Conservation (phyloP, 306 rosid species). For the Fagus sylvatica region DNA sequence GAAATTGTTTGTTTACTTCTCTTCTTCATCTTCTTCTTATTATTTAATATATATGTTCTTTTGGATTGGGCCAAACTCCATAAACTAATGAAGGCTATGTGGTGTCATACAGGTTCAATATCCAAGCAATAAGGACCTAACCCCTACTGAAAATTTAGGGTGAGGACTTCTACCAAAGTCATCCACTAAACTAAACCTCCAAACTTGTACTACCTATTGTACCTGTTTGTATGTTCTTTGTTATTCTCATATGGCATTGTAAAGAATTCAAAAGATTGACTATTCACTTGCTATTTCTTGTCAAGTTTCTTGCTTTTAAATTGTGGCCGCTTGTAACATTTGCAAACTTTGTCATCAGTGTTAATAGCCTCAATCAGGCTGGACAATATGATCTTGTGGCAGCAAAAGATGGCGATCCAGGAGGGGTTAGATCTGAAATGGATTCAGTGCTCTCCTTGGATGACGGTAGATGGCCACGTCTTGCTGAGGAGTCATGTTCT, state of each 20-base stretch:
- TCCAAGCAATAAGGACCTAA: conserved; percentile 74
- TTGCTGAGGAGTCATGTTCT: conserved; percentile 54
- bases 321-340: conserved; percentile 35
- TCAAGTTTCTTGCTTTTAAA: conserved; percentile 20
- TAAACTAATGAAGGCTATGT: background rate
- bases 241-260: conserved; percentile 6
- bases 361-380: conserved; percentile 65
- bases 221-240: conserved; percentile 19
- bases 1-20: background rate
- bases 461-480: conserved; percentile 71
- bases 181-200: conserved; percentile 9
- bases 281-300: conserved; percentile 8
- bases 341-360: conserved; percentile 28
- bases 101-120: conserved; percentile 69
- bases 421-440: conserved; percentile 58
- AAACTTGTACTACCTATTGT: conserved; percentile 7
- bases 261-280: conserved; percentile 15
- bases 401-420: conserved; percentile 57
- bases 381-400: conserved; percentile 69
- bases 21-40: background rate
- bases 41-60: background rate
- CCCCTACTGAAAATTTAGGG: conserved; percentile 53
- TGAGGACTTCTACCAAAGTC: conserved; percentile 32
- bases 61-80: conserved; percentile 8
- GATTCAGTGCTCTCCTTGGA: conserved; percentile 86